Evolutionary conservation across 768 basidiomycete genomes (phyloP), one percentile per base, ranked within the genome.

Genomic region (Leccinum fibrillosum): DNA sequence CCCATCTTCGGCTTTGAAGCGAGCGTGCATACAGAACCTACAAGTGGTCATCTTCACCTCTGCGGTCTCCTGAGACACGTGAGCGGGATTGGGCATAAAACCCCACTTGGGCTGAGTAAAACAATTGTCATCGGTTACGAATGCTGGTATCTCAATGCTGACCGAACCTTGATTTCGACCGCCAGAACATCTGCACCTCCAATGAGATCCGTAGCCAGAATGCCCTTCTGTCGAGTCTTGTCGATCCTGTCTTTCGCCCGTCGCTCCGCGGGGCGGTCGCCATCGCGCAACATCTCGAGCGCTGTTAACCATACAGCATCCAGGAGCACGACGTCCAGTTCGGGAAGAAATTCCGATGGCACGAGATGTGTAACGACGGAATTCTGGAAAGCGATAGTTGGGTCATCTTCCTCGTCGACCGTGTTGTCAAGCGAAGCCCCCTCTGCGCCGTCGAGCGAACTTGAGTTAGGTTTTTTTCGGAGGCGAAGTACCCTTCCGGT

Each of bases 81-180:
- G 80, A 2, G 66, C 62, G 5, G 80, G 67, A 32, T 77, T 79
- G 2, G 96, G 94, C 39, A 98, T 73, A 72, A 99, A 97, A 3
- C 86, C 93, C 95, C 96, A 99, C 78, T 99, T 99, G 32, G 96
- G 96, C 96, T 97, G 68, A 5, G 32, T 54, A 55, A 49, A 37
- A 48, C 1, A 15, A 35, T 32, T 37, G 32, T 12, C 32, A 51
- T 55, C 19, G 52, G 47, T 63, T 25, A 59, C 12, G 49, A 49
- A 4, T 25, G 35, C 25, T 48, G 44, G 48, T 26, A 32, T n/a
- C 49, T 19, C 42, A 28, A 21, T 47, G 17, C 49, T 26, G 49
- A 53, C 60, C 70, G 60, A 58, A 92, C 96, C 85, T 98, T 98
- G 72, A 98, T 92, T 76, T 98, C 96, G 4, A 97, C 81, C 2